Evolutionary conservation across 73 alveolate genomes (phyloP).

Genomic region (Stentor coeruleus): DNA sequence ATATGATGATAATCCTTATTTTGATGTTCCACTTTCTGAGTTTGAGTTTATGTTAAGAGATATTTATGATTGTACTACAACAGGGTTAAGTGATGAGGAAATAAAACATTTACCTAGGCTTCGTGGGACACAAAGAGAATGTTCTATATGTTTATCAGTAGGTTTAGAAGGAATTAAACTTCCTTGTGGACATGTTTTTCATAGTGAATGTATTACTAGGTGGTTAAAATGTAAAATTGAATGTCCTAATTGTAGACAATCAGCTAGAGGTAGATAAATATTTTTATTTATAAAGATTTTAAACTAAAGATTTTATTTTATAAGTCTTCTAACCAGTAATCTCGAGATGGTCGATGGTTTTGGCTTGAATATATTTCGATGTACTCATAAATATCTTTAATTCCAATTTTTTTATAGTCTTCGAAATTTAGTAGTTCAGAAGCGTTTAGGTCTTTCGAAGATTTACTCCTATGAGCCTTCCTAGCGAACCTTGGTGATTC

Average conservation of each 20-base stretch:
- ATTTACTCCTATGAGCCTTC: background rate
- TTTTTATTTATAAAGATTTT: too few relatives aligned
- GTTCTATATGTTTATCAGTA: conserved; percentile 24
- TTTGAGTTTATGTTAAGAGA: background rate
- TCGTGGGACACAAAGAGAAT: background rate
- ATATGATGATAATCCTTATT: conserved; percentile 26
- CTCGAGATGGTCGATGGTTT: background rate
- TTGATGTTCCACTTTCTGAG: conserved; percentile 22
- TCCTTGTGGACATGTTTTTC: conserved; percentile 57
- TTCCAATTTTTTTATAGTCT: background rate
- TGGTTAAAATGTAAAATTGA: conserved; percentile 37
- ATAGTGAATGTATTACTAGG: conserved; percentile 44
- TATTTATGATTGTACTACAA: background rate
- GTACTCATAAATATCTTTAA: background rate
- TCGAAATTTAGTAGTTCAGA: background rate
- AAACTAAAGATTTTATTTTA: too few relatives aligned
- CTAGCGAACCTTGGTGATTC: background rate
- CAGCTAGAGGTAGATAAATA: too few relatives aligned
- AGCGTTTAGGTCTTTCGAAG: background rate
- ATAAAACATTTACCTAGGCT: background rate
- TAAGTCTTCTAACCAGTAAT: background rate
- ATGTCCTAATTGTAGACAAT: conserved; percentile 56
- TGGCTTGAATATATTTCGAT: background rate
- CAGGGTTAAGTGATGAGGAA: conserved; percentile 21
- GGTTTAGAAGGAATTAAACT: conserved; percentile 2